phyloP scores from a whole-genome alignment of 768 basidiomycete species.

The Termitomyces sp. region DNA sequence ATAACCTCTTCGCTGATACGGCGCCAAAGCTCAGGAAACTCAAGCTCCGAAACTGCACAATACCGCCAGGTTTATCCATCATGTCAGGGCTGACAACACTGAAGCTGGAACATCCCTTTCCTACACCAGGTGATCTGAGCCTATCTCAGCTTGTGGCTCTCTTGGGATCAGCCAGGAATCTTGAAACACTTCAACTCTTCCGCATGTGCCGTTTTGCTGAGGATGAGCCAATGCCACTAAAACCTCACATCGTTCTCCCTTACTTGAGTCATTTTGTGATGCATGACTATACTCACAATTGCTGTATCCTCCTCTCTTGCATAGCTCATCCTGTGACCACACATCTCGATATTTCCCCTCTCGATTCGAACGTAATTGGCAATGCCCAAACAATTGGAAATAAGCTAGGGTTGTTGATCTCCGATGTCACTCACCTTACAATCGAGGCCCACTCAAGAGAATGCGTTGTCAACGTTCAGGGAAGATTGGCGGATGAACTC shows the following conservation, averaged over 20 bases:
- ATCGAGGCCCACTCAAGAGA: neutral
- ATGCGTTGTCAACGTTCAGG: neutral
- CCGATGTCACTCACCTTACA: neutral
- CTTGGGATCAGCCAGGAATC: neutral
- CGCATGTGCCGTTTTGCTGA: no score
- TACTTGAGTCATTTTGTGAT: neutral
- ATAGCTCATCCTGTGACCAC: neutral
- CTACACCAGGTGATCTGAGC: neutral
- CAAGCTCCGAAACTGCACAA: no score
- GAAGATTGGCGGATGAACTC: neutral
- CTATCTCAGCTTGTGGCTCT: neutral
- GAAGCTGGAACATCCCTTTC: neutral
- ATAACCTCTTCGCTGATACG: neutral
- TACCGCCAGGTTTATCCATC: neutral
- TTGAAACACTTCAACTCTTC: neutral
- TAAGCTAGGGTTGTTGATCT: neutral
- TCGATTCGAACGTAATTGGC: neutral
- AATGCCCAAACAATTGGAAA: neutral
- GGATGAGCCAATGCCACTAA: neutral
- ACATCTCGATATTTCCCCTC: neutral
- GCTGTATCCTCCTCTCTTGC: neutral
- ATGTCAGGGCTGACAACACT: neutral
- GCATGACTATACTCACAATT: neutral
- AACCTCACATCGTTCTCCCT: neutral
- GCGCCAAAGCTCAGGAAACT: no score